Evolutionary conservation across 768 basidiomycete species (phyloP).

Genomic region (Mycena leptocephala): DNA sequence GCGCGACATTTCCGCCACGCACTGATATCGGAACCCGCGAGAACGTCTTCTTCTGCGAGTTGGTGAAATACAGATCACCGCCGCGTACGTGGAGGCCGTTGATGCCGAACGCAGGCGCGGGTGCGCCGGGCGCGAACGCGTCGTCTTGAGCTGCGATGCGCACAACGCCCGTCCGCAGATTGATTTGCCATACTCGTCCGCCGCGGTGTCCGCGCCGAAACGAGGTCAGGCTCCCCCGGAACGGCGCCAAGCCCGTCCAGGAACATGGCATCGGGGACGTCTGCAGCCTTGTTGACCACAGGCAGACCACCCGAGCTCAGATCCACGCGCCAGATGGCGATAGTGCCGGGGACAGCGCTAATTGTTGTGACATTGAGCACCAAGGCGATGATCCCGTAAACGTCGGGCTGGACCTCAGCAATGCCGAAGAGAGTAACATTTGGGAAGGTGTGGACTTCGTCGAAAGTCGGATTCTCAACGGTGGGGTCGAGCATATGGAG

Average conservation of each 20-base stretch:
- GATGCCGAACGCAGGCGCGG: slow-evolving; percentile 16
- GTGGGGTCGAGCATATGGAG: slow-evolving; percentile 13
- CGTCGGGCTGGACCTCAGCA: slow-evolving; percentile 17
- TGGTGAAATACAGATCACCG: slow-evolving; percentile 16
- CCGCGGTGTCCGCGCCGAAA: slow-evolving; percentile 16
- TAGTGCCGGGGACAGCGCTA: slow-evolving; percentile 9
- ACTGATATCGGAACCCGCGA: slow-evolving; percentile 6
- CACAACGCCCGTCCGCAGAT: slow-evolving; percentile 15
- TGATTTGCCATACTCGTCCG: slow-evolving; percentile 20
- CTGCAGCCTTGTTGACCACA: slow-evolving; percentile 16
- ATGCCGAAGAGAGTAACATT: slow-evolving; percentile 22
- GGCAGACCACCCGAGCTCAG: slow-evolving; percentile 10
- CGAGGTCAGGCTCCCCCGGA: slow-evolving; percentile 23
- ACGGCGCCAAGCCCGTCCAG: slow-evolving; percentile 15
- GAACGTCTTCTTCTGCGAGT: slow-evolving; percentile 8
- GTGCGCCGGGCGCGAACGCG: slow-evolving; percentile 6
- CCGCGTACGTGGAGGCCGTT: slow-evolving; percentile 21
- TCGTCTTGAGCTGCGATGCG: slow-evolving; percentile 18
- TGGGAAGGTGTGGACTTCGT: slow-evolving; percentile 25
- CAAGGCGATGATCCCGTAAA: slow-evolving; percentile 10
- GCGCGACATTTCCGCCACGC: slow-evolving; percentile 6
- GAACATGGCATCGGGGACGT: slow-evolving; percentile 14
- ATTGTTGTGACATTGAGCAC: slow-evolving; percentile 9
- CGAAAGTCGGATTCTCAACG: slow-evolving; percentile 6
- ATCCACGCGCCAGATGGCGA: slow-evolving; percentile 23